Conservation (phyloP, 768 basidiomycete species). For the Boletus reticulatus region DNA sequence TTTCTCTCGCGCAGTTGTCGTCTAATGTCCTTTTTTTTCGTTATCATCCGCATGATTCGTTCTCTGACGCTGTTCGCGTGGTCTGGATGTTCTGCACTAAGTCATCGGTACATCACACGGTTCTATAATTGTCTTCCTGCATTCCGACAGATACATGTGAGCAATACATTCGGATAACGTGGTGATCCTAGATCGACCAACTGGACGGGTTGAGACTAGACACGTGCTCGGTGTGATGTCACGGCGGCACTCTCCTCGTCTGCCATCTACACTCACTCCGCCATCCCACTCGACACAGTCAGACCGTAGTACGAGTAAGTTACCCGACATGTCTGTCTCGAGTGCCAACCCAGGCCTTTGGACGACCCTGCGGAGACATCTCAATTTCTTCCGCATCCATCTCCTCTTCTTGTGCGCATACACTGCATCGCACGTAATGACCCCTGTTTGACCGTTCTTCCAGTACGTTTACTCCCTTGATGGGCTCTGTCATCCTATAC, state of each 20-base stretch:
- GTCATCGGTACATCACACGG: conserved; percentile 25
- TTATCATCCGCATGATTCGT: conserved; percentile 15
- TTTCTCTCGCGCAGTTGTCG: conserved; percentile 11
- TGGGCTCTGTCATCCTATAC: conserved; percentile 79
- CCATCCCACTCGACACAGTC: too few relatives aligned
- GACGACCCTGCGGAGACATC: conserved; percentile 38
- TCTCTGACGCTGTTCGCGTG: conserved; percentile 25
- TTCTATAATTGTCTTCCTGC: conserved; percentile 17
- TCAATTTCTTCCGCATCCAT: conserved; percentile 69
- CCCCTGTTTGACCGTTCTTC: conserved; percentile 5
- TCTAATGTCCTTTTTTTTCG: conserved; percentile 1
- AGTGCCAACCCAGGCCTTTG: conserved; percentile 14
- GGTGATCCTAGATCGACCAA: neutral
- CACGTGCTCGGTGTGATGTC: neutral
- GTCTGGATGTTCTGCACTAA: conserved; percentile 30
- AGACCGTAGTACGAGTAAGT: too few relatives aligned
- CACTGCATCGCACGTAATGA: conserved; percentile 2
- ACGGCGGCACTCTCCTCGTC: too few relatives aligned
- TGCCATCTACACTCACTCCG: too few relatives aligned
- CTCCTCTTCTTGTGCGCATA: conserved; percentile 59
- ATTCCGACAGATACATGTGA: conserved; percentile 21
- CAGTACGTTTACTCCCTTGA: conserved; percentile 75
- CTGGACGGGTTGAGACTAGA: neutral
- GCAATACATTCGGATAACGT: conserved; percentile 22
- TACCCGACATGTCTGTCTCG: conserved; percentile 2